Evolutionary conservation across 1,139 yeast genomes (phyloP).

Genomic region (Arxiozyma heterogenica): DNA sequence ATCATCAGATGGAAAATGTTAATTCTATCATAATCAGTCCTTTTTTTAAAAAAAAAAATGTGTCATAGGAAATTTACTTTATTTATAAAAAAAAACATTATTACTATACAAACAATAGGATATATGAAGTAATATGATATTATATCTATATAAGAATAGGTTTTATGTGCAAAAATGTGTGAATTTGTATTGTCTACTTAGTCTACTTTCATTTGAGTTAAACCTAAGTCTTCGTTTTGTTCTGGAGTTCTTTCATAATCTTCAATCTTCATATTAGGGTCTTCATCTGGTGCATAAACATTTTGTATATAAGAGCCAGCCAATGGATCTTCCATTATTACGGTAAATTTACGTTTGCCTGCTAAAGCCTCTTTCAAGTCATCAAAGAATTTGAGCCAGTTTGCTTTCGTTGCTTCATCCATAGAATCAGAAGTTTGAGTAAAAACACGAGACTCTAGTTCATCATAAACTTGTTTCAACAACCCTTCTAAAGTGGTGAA

Average conservation of each 20-base stretch:
- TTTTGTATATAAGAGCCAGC: conserved; percentile 95
- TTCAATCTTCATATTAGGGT: conserved; percentile 88
- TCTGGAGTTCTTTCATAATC: conserved; percentile 80
- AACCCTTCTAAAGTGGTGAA: conserved; percentile 96
- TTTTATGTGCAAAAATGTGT: background rate
- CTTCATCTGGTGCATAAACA: conserved; percentile 94
- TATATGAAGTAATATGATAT: background rate
- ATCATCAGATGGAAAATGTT: no score
- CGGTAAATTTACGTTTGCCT: conserved; percentile 77
- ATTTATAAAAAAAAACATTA: no score
- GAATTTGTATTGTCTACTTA: background rate
- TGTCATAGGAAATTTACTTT: no score
- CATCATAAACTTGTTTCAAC: conserved; percentile 79
- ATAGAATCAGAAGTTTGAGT: conserved; percentile 85
- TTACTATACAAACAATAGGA: background rate
- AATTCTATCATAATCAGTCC: no score
- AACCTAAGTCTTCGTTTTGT: conserved; percentile 87
- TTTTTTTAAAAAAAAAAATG: no score
- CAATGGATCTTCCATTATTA: conserved; percentile 85
- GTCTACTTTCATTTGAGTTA: conserved; percentile 57
- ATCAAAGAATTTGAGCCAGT: conserved; percentile 77
- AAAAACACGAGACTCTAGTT: conserved; percentile 76
- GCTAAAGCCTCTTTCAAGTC: conserved; percentile 70
- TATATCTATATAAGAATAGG: background rate
- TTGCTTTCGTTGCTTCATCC: conserved; percentile 63